phyloP scores from a whole-genome alignment of 768 basidiomycete species.

The Vararia minispora region DNA sequence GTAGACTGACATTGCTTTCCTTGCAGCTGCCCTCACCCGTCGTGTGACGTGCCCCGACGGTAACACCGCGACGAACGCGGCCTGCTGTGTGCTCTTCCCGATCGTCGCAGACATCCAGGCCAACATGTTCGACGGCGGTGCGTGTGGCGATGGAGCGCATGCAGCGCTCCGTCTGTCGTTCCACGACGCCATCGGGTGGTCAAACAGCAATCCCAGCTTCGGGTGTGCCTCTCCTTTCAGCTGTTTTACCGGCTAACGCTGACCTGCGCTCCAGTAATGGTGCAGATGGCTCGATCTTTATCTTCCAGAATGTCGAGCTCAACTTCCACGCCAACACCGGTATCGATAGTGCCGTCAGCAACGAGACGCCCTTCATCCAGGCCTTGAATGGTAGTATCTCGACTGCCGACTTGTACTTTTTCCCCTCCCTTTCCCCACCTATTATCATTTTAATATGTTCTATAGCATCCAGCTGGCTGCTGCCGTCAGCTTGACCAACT shows the following conservation, averaged over 20 bases:
- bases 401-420: conserved; percentile 35
- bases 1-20: neutral
- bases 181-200: conserved; percentile 17
- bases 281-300: conserved; percentile 37
- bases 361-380: conserved; percentile 23
- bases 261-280: conserved; percentile 17
- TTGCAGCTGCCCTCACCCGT: conserved; percentile 14
- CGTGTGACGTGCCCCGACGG: conserved; percentile 22
- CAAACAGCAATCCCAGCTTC: conserved; percentile 5
- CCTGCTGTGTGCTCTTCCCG: conserved; percentile 22
- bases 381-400: conserved; percentile 23
- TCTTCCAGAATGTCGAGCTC: conserved; percentile 32
- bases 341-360: conserved; percentile 28
- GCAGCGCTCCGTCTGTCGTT: conserved; percentile 19
- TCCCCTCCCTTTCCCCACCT: neutral
- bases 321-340: conserved; percentile 32
- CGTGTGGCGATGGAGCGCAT: conserved; percentile 22
- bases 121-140: conserved; percentile 19
- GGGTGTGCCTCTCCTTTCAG: conserved; percentile 2
- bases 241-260: neutral
- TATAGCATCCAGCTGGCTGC: conserved; percentile 25
- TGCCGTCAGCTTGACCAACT: conserved; percentile 25
- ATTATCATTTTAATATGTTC: neutral
- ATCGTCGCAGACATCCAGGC: conserved; percentile 21
- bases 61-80: conserved; percentile 18